Percentiles rank a stretch among this genome's conserved stretches.
Conservation (phyloP, 1,139 yeast genomes). For the Debaryomyces fabryi region DNA sequence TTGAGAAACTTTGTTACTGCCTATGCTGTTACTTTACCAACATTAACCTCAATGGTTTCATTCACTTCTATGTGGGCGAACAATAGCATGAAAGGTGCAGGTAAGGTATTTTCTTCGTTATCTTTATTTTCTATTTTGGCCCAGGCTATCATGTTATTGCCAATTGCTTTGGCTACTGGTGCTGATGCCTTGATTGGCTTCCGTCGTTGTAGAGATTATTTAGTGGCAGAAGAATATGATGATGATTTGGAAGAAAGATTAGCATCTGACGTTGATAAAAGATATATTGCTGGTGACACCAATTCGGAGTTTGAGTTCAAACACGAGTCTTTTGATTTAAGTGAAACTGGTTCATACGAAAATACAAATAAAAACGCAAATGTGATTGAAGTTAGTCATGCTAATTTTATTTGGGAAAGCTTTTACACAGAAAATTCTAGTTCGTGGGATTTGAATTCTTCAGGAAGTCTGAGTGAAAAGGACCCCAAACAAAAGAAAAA, state of each 20-base stretch:
- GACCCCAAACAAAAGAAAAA: constrained; percentile 20
- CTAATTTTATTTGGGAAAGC: constrained; percentile 40
- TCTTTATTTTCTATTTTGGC: constrained; percentile 55
- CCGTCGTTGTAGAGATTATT: constrained; percentile 46
- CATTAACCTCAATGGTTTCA: constrained; percentile 42
- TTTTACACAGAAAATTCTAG: constrained; percentile 28
- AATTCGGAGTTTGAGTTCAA: constrained; percentile 20
- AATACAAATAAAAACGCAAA: constrained; percentile 8
- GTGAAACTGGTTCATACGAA: constrained; percentile 8
- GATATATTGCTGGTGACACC: constrained; percentile 24
- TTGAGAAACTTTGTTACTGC: constrained; percentile 50
- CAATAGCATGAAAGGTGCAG: constrained; percentile 38
- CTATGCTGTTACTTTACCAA: constrained; percentile 49
- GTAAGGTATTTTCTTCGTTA: constrained; percentile 53
- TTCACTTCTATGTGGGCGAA: constrained; percentile 50
- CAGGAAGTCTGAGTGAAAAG: constrained; percentile 11
- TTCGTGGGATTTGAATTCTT: constrained; percentile 9
- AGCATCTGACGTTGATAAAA: constrained; percentile 15
- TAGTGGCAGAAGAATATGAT: constrained; percentile 42
- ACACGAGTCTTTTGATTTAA: constrained; percentile 11
- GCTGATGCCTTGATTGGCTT: constrained; percentile 59
- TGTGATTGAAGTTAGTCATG: constrained; percentile 32
- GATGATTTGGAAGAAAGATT: constrained; percentile 26
- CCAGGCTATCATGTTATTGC: constrained; percentile 53
- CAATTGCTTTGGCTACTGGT: constrained; percentile 56